Percentiles rank a stretch among this genome's conserved stretches.
These are phyloP conservation scores for Trametes gibbosa DNA, from an alignment of 768 basidiomycete species.

Conservation along the genomic window DNA sequence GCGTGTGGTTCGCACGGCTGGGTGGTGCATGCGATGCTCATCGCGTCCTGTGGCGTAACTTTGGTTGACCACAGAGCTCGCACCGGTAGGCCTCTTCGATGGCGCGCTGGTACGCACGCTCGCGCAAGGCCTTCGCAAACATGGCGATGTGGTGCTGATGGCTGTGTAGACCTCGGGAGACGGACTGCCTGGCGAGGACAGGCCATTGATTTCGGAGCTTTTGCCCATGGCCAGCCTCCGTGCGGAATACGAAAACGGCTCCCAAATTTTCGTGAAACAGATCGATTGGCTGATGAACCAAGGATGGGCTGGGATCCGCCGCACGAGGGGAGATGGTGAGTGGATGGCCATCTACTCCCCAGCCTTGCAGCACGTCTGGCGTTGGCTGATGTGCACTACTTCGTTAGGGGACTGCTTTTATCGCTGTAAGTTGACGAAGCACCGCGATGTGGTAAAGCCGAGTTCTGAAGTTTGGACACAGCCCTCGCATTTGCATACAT, in stretches of 20 bases:
- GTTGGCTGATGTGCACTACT: neutral
- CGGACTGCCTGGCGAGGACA: constrained; percentile 30
- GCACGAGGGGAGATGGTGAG: constrained; percentile 68
- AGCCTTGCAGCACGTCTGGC: neutral
- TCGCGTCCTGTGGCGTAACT: neutral
- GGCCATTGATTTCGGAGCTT: constrained; percentile 55
- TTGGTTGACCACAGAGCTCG: neutral
- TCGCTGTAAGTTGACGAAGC: constrained; percentile 53
- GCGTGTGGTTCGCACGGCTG: neutral
- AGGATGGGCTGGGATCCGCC: constrained; percentile 66
- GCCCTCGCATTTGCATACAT: constrained; percentile 84
- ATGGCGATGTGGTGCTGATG: neutral
- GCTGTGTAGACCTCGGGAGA: constrained; percentile 38
- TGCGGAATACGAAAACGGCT: constrained; percentile 63
- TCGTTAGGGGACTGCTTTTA: constrained; percentile 84
- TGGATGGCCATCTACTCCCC: constrained; percentile 23
- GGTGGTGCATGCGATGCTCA: neutral
- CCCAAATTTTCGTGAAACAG: constrained; percentile 62
- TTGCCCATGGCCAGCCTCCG: constrained; percentile 54
- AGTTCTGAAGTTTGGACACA: constrained; percentile 30
- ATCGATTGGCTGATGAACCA: constrained; percentile 64
- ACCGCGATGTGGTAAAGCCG: too few species aligned
- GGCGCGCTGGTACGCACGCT: constrained; percentile 15
- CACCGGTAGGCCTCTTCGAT: constrained; percentile 12
- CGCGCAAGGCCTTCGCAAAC: neutral